Base-by-base conservation (phyloP, 495 filamentous ascomycete species). In the Xylaria flabelliformis region DNA sequence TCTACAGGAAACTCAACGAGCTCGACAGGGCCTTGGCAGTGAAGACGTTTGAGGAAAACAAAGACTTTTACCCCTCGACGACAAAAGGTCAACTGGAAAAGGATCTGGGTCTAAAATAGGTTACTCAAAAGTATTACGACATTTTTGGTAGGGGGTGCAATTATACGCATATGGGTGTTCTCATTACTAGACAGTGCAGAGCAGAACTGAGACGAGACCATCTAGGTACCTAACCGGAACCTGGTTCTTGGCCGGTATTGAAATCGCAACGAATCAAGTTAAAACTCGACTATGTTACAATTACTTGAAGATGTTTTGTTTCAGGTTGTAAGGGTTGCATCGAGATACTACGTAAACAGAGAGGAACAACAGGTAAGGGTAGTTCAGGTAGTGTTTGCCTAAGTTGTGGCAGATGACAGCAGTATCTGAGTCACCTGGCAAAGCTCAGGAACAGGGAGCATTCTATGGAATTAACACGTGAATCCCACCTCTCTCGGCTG, bases 61-160 rank as follows among this genome's bases (percentile, higher is more conserved):
- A 87, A 74, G 90, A 92, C 64, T 99, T 98, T 76, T 99, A 99
- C 79, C 95, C 98, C 80, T 96, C 96, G 15, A 99, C 98, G 73
- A 97, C 95, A 77, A 88, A 91, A 67, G 88, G 84, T 21, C 88
- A 92, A 86, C 88, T 96, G 32, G 92, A 93, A 83, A 97, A 97
- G 84, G 93, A 97, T 80, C 83, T 97, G 19, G 84, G 84, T 0
- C 39, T 86, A 56, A 78, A 76, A 63, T 75, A 76, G 39, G 26
- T 56, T 56, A 53, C 1, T 36, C 24, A 46, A 41, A 53, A 63
- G 19, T 2, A 62, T 19, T 7, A 68, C 13, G 36, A 6, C 36
- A 39, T 39, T 5, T 41, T 32, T 59, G 44, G 24, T 70, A 42
- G 34, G 58, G 58, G 13, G 15, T 64, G 29, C 12, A 42, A 4